These are phyloP conservation scores for Nannochloris sp. DNA, from an alignment of 139 green algal species.

Conservation along the genomic window DNA sequence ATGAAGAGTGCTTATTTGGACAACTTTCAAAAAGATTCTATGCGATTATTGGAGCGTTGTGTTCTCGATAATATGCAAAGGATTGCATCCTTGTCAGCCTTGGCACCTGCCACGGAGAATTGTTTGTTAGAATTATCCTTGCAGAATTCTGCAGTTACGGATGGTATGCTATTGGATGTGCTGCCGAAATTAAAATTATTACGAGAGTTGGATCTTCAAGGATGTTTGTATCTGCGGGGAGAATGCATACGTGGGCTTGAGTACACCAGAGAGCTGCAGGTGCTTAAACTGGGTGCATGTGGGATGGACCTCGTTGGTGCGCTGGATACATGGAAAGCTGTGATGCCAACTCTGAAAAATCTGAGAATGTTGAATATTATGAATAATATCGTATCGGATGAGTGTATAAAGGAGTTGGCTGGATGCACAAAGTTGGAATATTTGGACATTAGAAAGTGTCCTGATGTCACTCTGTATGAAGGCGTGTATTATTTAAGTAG, in stretches of 20 bases:
- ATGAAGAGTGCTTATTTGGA: not conserved
- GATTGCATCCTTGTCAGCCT: not conserved
- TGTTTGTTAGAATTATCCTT: not conserved
- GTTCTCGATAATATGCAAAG: not conserved
- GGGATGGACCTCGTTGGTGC: too few relatives aligned
- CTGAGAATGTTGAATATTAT: too few relatives aligned
- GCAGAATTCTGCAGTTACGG: not conserved
- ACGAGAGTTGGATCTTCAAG: not conserved
- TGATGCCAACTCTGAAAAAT: too few relatives aligned
- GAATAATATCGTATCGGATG: too few relatives aligned
- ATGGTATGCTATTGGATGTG: not conserved
- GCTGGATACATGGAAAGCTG: too few relatives aligned
- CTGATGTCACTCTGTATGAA: not conserved
- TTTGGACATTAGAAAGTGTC: too few relatives aligned
- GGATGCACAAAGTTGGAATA: too few relatives aligned
- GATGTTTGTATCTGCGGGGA: not conserved
- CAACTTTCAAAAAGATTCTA: too few relatives aligned
- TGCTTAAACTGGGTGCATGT: too few relatives aligned
- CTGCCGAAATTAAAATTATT: not conserved
- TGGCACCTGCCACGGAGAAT: not conserved
- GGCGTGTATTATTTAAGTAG: not conserved
- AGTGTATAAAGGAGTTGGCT: too few relatives aligned
- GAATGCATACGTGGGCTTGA: not conserved
- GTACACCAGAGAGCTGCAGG: too few relatives aligned
- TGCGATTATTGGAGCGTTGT: too few relatives aligned